These are phyloP conservation scores for Fusarium abutilonis DNA, from an alignment of 2,329 filamentous ascomycete species.

Conservation along the genomic window DNA sequence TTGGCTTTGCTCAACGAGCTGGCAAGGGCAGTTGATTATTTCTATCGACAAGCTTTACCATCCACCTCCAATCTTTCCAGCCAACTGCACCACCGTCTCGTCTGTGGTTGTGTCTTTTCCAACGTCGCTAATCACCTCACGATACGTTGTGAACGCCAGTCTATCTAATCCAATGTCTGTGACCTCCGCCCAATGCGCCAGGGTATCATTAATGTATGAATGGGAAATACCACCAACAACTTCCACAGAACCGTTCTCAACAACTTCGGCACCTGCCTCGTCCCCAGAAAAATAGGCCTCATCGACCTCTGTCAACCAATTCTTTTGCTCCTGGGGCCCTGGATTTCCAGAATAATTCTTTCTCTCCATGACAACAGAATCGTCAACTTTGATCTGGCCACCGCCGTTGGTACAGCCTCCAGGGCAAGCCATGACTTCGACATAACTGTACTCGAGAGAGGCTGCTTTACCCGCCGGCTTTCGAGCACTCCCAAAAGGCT, in stretches of 20 bases:
- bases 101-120: slow-evolving; percentile 77
- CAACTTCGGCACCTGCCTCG: slow-evolving; percentile 56
- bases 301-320: slow-evolving; percentile 83
- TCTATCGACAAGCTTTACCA: slow-evolving; percentile 69
- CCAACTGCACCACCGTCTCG: slow-evolving; percentile 86
- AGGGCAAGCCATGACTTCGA: slow-evolving; percentile 98
- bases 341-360: slow-evolving; percentile 63
- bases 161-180: slow-evolving; percentile 77
- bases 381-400: slow-evolving; percentile 91
- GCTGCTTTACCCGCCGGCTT: slow-evolving; percentile 61
- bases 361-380: slow-evolving; percentile 69
- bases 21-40: slow-evolving; percentile 51
- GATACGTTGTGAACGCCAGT: slow-evolving; percentile 85
- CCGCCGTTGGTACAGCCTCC: slow-evolving; percentile 99
- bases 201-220: slow-evolving; percentile 70
- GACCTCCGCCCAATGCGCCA: slow-evolving; percentile 79
- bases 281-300: slow-evolving; percentile 89
- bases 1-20: slow-evolving; percentile 76
- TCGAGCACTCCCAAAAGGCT: slow-evolving; percentile 65
- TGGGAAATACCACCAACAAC: slow-evolving; percentile 73
- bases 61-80: slow-evolving; percentile 89
- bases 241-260: slow-evolving; percentile 48
- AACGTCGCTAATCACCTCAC: slow-evolving; percentile 93
- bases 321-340: slow-evolving; percentile 82
- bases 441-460: slow-evolving; percentile 80